A percentile compares a stretch with the other conserved stretches of the same genome.
Conservation (phyloP, 2,329 filamentous ascomycete genomes). For the Bipolaris bicolor region DNA sequence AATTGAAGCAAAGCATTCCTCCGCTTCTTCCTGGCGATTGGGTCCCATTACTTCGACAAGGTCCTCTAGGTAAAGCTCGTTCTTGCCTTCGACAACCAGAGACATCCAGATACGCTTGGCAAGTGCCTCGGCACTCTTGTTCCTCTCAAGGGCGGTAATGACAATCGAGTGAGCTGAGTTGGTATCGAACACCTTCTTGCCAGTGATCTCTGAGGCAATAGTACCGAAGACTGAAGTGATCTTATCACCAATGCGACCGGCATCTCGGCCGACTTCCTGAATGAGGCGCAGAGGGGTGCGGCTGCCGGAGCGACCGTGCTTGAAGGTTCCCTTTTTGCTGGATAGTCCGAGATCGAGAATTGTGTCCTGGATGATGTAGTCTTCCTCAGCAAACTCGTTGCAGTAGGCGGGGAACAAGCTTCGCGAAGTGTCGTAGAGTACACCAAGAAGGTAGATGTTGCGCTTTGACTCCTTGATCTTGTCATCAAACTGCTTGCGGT, state of each 20-base stretch:
- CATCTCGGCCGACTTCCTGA: constrained; percentile 67
- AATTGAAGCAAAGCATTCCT: constrained; percentile 80
- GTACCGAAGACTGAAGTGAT: constrained; percentile 92
- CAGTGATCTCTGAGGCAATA: constrained; percentile 91
- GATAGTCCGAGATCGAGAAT: constrained; percentile 65
- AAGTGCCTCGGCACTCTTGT: constrained; percentile 83
- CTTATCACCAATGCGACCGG: constrained; percentile 85
- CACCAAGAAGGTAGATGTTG: constrained; percentile 77
- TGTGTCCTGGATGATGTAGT: constrained; percentile 85
- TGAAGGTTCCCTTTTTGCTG: constrained; percentile 57
- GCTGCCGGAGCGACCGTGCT: constrained; percentile 63
- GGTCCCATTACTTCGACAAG: constrained; percentile 85
- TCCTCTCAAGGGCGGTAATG: constrained; percentile 85
- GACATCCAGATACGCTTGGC: constrained; percentile 98
- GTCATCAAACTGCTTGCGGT: constrained; percentile 80
- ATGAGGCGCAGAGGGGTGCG: constrained; percentile 81
- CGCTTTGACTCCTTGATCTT: constrained; percentile 89
- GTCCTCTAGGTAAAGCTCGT: constrained; percentile 79
- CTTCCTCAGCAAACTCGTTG: constrained; percentile 86
- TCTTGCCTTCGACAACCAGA: constrained; percentile 88
- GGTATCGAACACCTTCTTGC: constrained; percentile 93
- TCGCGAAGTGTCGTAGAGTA: constrained; percentile 90
- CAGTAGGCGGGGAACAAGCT: constrained; percentile 92
- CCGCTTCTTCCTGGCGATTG: constrained; percentile 75
- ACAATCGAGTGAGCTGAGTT: constrained; percentile 90